Percentiles rank a stretch among this genome's conserved stretches.
Evolutionary conservation across 768 basidiomycete species (phyloP).

Genomic region (Termitomyces sp.): DNA sequence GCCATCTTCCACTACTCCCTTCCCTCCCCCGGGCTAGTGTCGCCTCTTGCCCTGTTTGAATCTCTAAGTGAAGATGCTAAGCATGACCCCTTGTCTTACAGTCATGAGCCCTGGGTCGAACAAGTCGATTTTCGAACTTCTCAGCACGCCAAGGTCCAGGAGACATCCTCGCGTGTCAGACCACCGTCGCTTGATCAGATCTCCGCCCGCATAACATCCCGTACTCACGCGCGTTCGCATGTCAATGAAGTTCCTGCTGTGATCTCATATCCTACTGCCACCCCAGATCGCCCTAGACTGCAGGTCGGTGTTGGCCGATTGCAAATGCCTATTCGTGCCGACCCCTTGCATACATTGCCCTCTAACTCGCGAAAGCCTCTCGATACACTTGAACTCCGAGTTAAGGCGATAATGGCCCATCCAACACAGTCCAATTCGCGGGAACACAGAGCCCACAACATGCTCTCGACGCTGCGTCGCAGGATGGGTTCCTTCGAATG

Average conservation of each 20-base stretch:
- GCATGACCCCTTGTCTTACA: slow-evolving; percentile 18
- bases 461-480: slow-evolving; percentile 62
- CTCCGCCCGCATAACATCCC: slow-evolving; percentile 53
- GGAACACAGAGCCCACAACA: slow-evolving; percentile 53
- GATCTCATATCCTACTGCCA: slow-evolving; percentile 31
- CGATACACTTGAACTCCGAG: slow-evolving; percentile 24
- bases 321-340: slow-evolving; percentile 34
- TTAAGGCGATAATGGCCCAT: slow-evolving; percentile 12
- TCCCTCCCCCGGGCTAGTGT: slow-evolving; percentile 63
- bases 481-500: slow-evolving; percentile 43
- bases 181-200: slow-evolving; percentile 72
- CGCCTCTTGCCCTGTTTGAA: slow-evolving; percentile 60
- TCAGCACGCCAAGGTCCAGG: slow-evolving; percentile 18
- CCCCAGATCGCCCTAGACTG: slow-evolving; percentile 21
- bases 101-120: slow-evolving; percentile 54
- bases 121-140: slow-evolving; percentile 58
- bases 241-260: slow-evolving; percentile 12
- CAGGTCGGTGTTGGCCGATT: slow-evolving; percentile 37
- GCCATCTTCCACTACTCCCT: slow-evolving; percentile 65
- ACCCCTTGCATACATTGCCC: slow-evolving; percentile 28
- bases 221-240: slow-evolving; percentile 26
- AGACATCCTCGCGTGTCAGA: slow-evolving; percentile 14
- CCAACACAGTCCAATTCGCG: slow-evolving; percentile 53
- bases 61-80: slow-evolving; percentile 34
- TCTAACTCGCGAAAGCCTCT: slow-evolving; percentile 29